Evolutionary conservation across 2,329 filamentous ascomycete species (phyloP).

Genomic region (Colletotrichum lindemuthianum): DNA sequence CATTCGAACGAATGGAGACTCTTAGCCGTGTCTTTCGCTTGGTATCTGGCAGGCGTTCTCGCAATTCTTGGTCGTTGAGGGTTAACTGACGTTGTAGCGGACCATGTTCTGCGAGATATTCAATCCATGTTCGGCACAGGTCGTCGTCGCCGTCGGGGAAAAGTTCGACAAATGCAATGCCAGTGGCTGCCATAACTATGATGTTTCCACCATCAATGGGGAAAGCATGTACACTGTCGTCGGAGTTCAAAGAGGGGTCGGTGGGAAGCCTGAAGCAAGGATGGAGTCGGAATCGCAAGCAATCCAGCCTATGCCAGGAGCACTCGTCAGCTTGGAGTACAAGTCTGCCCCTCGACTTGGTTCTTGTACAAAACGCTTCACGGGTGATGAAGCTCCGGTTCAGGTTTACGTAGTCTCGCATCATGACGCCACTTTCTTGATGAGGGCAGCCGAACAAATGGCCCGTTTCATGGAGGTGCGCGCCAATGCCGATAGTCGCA

Average conservation of each 20-base stretch:
- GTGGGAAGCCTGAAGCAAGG: slow-evolving; percentile 88
- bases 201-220: slow-evolving; percentile 81
- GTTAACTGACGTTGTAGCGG: slow-evolving; percentile 76
- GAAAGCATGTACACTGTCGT: slow-evolving; percentile 87
- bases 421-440: slow-evolving; percentile 92
- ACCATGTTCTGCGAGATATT: slow-evolving; percentile 74
- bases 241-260: slow-evolving; percentile 71
- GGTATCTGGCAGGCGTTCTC: slow-evolving; percentile 75
- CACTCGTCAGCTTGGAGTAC: slow-evolving; percentile 85
- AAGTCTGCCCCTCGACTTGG: slow-evolving; percentile 81
- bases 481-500: slow-evolving; percentile 93
- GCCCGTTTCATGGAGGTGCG: slow-evolving; percentile 90
- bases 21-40: slow-evolving; percentile 77
- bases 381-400: slow-evolving; percentile 84
- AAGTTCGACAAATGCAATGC: slow-evolving; percentile 87
- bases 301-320: slow-evolving; percentile 89
- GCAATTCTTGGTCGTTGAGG: slow-evolving; percentile 79
- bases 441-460: slow-evolving; percentile 91
- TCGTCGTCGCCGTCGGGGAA: slow-evolving; percentile 79
- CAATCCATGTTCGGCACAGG: slow-evolving; percentile 82
- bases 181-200: slow-evolving; percentile 80
- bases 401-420: slow-evolving; percentile 84
- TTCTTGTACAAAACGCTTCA: slow-evolving; percentile 88
- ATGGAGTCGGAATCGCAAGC: slow-evolving; percentile 87
- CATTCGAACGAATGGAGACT: slow-evolving; percentile 79